phyloP scores from a whole-genome alignment of 768 basidiomycete species.

The Tricholoma furcatifolium region DNA sequence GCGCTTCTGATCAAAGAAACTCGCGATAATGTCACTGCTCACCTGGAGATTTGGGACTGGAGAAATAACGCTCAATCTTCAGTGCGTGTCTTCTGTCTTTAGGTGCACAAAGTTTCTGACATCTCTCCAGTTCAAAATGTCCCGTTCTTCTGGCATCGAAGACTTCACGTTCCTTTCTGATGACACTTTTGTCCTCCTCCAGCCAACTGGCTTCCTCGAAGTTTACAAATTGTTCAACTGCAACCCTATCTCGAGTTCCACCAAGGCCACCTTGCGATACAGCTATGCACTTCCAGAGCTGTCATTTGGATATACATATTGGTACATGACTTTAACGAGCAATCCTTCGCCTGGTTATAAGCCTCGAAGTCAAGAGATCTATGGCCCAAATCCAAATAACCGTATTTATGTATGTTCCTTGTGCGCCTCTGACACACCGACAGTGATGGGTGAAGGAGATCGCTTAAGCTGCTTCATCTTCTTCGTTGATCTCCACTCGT shows the following conservation, averaged over 20 bases:
- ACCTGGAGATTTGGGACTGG: conserved; percentile 56
- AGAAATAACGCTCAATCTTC: conserved; percentile 35
- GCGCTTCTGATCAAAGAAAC: conserved; percentile 50
- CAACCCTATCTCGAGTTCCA: conserved; percentile 24
- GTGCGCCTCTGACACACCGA: conserved; percentile 42
- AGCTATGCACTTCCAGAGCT: conserved; percentile 44
- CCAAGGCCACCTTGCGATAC: conserved; percentile 32
- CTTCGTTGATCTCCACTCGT: conserved; percentile 44
- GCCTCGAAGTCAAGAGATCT: conserved; percentile 33
- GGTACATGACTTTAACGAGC: conserved; percentile 54
- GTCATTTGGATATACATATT: conserved; percentile 44
- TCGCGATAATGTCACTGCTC: conserved; percentile 36
- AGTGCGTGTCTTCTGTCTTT: conserved; percentile 27
- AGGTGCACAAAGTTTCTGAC: neutral
- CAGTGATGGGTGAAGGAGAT: conserved; percentile 27
- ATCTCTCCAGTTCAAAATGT: conserved; percentile 36
- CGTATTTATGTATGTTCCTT: conserved; percentile 50
- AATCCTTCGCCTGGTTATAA: conserved; percentile 46
- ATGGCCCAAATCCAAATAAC: conserved; percentile 46
- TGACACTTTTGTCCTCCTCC: conserved; percentile 45
- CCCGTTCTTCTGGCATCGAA: conserved; percentile 43
- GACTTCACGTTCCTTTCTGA: conserved; percentile 52
- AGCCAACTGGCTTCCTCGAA: conserved; percentile 45
- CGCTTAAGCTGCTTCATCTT: conserved; percentile 49
- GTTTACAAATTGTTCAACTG: conserved; percentile 43